Conservation (phyloP, 306 rosid genomes). For the Quercus wislizeni region DNA sequence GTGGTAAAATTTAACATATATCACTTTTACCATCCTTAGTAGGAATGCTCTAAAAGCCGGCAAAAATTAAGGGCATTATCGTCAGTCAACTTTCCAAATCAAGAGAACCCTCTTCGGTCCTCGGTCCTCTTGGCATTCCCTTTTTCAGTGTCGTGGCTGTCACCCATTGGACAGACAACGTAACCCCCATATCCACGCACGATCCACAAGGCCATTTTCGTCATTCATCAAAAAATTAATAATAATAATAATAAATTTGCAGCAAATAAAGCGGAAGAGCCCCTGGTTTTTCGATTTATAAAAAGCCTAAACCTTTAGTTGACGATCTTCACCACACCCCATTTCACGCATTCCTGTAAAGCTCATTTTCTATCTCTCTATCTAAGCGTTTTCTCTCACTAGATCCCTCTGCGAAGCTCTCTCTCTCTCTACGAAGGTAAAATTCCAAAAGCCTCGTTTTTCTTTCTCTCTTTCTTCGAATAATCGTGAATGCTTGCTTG, state of each 20-base stretch:
- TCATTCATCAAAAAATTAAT: background rate
- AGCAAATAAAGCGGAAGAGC: background rate
- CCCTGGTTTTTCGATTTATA: constrained; percentile 24
- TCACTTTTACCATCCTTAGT: too few species aligned
- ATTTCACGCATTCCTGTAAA: constrained; percentile 39
- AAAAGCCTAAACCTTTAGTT: constrained; percentile 7
- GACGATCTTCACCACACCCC: background rate
- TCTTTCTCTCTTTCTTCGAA: background rate
- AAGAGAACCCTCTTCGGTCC: background rate
- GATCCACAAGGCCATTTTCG: constrained; percentile 21
- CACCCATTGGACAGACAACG: background rate
- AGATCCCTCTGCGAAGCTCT: constrained; percentile 47
- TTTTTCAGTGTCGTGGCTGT: constrained; percentile 3
- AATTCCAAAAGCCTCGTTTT: constrained; percentile 31
- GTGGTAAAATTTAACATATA: too few species aligned
- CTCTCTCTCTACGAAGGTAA: constrained; percentile 43
- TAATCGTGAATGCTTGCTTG: background rate
- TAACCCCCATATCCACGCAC: constrained; percentile 1
- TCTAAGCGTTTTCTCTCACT: background rate
- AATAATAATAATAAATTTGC: too few species aligned
- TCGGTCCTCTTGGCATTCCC: background rate
- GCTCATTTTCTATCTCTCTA: constrained; percentile 22
- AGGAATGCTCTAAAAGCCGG: too few species aligned
- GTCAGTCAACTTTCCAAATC: background rate
- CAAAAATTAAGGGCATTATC: background rate